Evolutionary conservation across 176 grass and related monocot genomes (phyloP).

Genomic region (Sorghum bicolor): DNA sequence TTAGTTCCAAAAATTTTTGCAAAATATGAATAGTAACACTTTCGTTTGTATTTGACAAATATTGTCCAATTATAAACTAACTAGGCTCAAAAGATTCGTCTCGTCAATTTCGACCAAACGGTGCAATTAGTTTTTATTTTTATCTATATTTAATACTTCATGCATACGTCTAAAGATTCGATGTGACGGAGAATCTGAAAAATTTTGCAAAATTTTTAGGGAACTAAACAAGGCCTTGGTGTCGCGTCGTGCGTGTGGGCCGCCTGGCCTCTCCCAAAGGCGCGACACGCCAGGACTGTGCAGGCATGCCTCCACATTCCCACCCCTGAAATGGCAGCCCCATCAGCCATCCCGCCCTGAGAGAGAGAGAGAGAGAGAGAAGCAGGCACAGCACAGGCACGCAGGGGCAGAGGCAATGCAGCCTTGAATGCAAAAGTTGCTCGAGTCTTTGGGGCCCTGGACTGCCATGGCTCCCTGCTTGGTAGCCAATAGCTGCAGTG

Average conservation of each 20-base stretch:
- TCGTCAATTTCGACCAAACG: too few species aligned
- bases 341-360: conserved; percentile 39
- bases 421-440: conserved; percentile 67
- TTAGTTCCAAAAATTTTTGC: too few species aligned
- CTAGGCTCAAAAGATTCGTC: too few species aligned
- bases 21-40: too few species aligned
- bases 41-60: too few species aligned
- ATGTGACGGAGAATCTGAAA: too few species aligned
- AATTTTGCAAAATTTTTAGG: too few species aligned
- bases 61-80: too few species aligned
- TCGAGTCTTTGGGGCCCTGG: conserved; percentile 19
- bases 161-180: too few species aligned
- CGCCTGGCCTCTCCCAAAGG: conserved; percentile 19
- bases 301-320: conserved; percentile 81
- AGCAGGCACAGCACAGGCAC: neutral
- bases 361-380: neutral
- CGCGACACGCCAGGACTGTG: conserved; percentile 37
- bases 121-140: too few species aligned
- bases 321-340: conserved; percentile 38
- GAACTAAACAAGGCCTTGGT: too few species aligned
- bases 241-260: conserved; percentile 6
- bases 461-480: neutral
- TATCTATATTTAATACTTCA: too few species aligned
- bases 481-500: conserved; percentile 4
- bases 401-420: conserved; percentile 17